Evolutionary conservation across 2,329 filamentous ascomycete species (phyloP).

Genomic region (Ascochyta viciae-villosae): DNA sequence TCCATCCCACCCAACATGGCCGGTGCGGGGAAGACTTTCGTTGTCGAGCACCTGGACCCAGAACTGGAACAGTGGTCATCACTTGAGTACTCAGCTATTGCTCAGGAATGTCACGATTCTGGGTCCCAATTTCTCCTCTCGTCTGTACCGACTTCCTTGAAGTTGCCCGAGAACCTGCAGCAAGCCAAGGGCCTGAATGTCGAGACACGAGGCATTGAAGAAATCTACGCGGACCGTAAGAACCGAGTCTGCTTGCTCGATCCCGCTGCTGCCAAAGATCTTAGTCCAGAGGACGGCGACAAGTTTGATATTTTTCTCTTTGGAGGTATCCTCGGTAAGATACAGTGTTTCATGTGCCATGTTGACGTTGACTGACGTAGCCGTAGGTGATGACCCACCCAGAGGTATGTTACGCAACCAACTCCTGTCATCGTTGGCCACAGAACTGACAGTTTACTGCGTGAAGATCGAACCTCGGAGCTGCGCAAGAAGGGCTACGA

Average conservation of each 20-base stretch:
- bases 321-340: slow-evolving; percentile 87
- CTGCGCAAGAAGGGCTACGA: slow-evolving; percentile 91
- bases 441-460: slow-evolving; percentile 28
- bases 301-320: slow-evolving; percentile 92
- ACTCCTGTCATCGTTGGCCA: neutral
- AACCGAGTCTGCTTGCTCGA: slow-evolving; percentile 86
- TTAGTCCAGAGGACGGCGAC: slow-evolving; percentile 82
- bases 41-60: slow-evolving; percentile 95
- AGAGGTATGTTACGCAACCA: slow-evolving; percentile 67
- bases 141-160: slow-evolving; percentile 74
- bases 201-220: slow-evolving; percentile 80
- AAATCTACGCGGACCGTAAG: slow-evolving; percentile 76
- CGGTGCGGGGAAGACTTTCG: slow-evolving; percentile 71
- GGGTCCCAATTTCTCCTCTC: slow-evolving; percentile 80
- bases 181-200: slow-evolving; percentile 69
- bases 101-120: slow-evolving; percentile 74
- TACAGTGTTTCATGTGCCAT: neutral
- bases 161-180: slow-evolving; percentile 65
- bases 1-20: slow-evolving; percentile 33
- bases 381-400: slow-evolving; percentile 86
- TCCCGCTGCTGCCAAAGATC: slow-evolving; percentile 79
- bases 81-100: slow-evolving; percentile 89
- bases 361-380: slow-evolving; percentile 30
- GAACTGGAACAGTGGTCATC: slow-evolving; percentile 94
- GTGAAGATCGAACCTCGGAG: slow-evolving; percentile 89